Evolutionary conservation across 176 grass and related monocot genomes (phyloP).

Genomic region (Oryza meridionalis): DNA sequence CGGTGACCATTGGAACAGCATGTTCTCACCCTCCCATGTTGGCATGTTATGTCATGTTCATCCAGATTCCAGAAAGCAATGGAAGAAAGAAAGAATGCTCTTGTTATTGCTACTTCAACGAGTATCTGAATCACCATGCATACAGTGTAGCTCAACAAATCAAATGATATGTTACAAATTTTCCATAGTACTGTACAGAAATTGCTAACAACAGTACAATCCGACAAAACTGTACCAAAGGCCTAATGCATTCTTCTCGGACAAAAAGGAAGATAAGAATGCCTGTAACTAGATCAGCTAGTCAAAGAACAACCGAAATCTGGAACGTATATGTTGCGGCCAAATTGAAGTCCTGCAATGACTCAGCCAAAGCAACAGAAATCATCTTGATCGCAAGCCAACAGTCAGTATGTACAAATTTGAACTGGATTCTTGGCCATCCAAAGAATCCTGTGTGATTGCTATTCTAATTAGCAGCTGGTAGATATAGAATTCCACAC

Average conservation of each 20-base stretch:
- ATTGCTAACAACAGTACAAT: neutral
- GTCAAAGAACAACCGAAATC: no score
- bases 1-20: no score
- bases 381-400: neutral
- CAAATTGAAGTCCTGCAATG: neutral
- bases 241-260: neutral
- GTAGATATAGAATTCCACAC: neutral
- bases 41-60: no score
- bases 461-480: neutral
- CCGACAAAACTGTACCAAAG: neutral
- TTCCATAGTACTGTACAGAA: neutral
- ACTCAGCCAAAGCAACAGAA: slow-evolving; percentile 4
- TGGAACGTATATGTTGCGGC: no score
- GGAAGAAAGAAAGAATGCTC: no score
- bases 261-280: neutral
- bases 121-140: no score
- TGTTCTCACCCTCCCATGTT: no score
- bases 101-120: no score
- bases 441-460: neutral
- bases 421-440: neutral
- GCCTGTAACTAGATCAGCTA: no score
- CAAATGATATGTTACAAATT: no score
- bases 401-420: neutral
- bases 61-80: no score
- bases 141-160: no score